phyloP scores from a whole-genome alignment of 1,139 yeast species.

The Saccharomyces hybrid region DNA sequence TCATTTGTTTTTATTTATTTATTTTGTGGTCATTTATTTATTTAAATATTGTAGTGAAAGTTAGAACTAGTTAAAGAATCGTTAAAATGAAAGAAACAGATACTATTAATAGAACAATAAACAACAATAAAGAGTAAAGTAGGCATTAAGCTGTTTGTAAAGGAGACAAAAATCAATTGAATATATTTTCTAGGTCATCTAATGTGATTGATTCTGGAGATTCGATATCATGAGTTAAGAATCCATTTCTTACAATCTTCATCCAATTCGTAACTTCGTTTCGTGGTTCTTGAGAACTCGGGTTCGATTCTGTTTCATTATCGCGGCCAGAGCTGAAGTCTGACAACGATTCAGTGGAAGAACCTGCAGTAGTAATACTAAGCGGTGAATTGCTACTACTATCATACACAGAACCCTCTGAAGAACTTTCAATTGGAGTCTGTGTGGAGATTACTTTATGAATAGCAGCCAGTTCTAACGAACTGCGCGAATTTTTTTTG shows the following conservation, averaged over 20 bases:
- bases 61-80: not conserved
- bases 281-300: not conserved
- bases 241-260: constrained; percentile 64
- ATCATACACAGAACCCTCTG: not conserved
- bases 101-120: not conserved
- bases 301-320: not conserved
- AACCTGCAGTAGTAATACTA: not conserved
- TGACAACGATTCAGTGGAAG: not conserved
- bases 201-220: constrained; percentile 70
- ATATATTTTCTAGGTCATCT: constrained; percentile 64
- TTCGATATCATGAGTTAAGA: constrained; percentile 64
- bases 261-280: constrained; percentile 39
- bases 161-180: constrained; percentile 32
- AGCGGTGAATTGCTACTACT: not conserved
- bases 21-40: not conserved
- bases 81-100: not conserved
- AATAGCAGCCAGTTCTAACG: constrained; percentile 67
- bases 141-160: not conserved
- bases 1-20: not conserved
- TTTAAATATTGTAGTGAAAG: not conserved
- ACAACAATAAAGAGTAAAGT: not conserved
- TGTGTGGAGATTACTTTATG: constrained; percentile 58
- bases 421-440: constrained; percentile 29
- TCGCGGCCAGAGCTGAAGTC: not conserved
- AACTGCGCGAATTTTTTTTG: constrained; percentile 35